Evolutionary conservation across 2,329 filamentous ascomycete genomes (phyloP).

Genomic region (Penicillium griseofulvum): DNA sequence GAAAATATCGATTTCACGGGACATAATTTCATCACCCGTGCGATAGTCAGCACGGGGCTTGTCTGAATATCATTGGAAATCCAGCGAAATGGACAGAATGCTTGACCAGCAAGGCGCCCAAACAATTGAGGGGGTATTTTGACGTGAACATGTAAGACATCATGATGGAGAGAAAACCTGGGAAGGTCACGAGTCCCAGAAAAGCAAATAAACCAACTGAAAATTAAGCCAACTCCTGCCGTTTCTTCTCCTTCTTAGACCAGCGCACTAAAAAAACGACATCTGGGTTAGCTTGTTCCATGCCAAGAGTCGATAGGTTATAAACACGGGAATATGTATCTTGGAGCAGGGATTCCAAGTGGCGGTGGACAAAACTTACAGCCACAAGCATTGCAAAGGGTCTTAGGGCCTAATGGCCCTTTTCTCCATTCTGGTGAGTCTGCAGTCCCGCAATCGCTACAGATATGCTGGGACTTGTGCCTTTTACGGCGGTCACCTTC

Average conservation of each 20-base stretch:
- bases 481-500: slow-evolving; percentile 77
- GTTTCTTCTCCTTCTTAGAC: slow-evolving; percentile 76
- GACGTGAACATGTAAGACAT: slow-evolving; percentile 7
- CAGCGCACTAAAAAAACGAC: slow-evolving; percentile 49
- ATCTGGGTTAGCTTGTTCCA: neutral
- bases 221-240: slow-evolving; percentile 27
- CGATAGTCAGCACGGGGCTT: neutral
- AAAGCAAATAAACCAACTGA: slow-evolving; percentile 6
- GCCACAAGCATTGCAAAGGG: slow-evolving; percentile 93
- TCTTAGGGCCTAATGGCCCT: slow-evolving; percentile 91
- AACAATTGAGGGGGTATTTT: slow-evolving; percentile 15
- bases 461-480: slow-evolving; percentile 90
- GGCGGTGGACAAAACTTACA: slow-evolving; percentile 48
- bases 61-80: neutral
- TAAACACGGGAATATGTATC: neutral
- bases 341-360: neutral
- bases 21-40: slow-evolving; percentile 6
- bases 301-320: neutral
- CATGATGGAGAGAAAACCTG: slow-evolving; percentile 1
- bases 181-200: neutral
- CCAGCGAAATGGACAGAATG: neutral
- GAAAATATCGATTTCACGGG: neutral
- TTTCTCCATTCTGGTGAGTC: slow-evolving; percentile 97
- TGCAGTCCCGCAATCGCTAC: slow-evolving; percentile 89
- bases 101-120: neutral